Percentiles rank a stretch among this genome's conserved stretches.
phyloP scores from a whole-genome alignment of 345 rosid species.

The Nasturtium officinale region DNA sequence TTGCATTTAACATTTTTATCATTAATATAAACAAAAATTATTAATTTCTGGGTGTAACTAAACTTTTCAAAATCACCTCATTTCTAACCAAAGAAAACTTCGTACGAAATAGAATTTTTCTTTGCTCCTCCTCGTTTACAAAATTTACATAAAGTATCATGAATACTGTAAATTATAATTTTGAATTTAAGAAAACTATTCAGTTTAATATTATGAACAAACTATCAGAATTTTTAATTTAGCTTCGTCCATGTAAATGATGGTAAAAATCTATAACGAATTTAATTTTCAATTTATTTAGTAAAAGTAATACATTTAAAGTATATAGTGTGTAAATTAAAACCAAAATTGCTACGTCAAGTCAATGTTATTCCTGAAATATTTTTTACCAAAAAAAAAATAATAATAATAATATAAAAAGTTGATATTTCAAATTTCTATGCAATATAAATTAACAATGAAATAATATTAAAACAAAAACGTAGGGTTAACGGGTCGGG shows the following conservation, averaged over 20 bases:
- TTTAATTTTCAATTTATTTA: not conserved
- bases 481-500: constrained; percentile 42
- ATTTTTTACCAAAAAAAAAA: not conserved
- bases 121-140: not conserved
- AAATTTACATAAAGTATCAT: not conserved
- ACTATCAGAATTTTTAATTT: too few species aligned
- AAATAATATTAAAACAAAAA: not conserved
- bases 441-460: not conserved
- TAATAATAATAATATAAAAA: not conserved
- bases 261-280: not conserved
- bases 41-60: not conserved
- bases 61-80: not conserved
- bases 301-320: not conserved
- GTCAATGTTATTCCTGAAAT: not conserved
- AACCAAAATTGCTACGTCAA: not conserved
- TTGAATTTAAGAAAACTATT: not conserved
- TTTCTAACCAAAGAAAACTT: not conserved
- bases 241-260: not conserved
- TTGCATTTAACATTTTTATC: not conserved
- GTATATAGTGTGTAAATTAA: not conserved
- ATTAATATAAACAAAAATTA: not conserved
- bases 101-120: not conserved
- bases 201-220: not conserved
- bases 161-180: not conserved
- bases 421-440: not conserved